A percentile compares a stretch with the other conserved stretches of the same genome.
These are phyloP conservation scores for Candida easanensis DNA, from an alignment of 805 yeast genomes.

Conservation along the genomic window DNA sequence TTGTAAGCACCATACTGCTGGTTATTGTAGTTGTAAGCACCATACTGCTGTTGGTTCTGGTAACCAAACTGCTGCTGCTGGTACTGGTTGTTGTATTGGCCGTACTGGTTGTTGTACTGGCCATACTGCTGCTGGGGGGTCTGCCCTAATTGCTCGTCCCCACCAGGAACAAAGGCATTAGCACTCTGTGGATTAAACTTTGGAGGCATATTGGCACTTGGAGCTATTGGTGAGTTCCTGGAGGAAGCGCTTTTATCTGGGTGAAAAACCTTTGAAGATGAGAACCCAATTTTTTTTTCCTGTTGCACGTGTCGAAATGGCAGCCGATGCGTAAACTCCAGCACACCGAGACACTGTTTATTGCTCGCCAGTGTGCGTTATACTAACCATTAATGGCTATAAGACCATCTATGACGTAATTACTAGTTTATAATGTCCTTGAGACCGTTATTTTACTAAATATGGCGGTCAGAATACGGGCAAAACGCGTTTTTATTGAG, in stretches of 20 bases:
- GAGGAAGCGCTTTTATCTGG: neutral
- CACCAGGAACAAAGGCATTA: slow-evolving; percentile 31
- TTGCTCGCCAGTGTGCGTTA: no score
- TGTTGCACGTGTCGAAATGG: slow-evolving; percentile 4
- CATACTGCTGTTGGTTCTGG: slow-evolving; percentile 6
- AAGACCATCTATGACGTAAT: no score
- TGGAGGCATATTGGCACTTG: slow-evolving; percentile 34
- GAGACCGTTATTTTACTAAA: no score
- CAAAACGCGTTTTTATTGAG: no score
- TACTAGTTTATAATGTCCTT: no score
- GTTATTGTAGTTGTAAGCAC: neutral
- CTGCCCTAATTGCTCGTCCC: slow-evolving; percentile 14
- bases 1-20: slow-evolving; percentile 10
- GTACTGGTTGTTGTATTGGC: slow-evolving; percentile 16
- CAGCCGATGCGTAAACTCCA: no score
- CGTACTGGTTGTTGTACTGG: slow-evolving; percentile 16
- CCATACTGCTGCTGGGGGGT: no score
- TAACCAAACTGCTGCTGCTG: slow-evolving; percentile 5
- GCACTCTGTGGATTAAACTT: slow-evolving; percentile 36
- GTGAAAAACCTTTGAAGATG: slow-evolving; percentile 5
- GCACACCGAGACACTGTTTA: no score
- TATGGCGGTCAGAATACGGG: no score
- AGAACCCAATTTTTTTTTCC: slow-evolving; percentile 1
- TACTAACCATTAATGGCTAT: no score
- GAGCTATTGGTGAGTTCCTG: neutral